phyloP scores from a whole-genome alignment of 1,139 yeast species.

The Candida frijolesensis region DNA sequence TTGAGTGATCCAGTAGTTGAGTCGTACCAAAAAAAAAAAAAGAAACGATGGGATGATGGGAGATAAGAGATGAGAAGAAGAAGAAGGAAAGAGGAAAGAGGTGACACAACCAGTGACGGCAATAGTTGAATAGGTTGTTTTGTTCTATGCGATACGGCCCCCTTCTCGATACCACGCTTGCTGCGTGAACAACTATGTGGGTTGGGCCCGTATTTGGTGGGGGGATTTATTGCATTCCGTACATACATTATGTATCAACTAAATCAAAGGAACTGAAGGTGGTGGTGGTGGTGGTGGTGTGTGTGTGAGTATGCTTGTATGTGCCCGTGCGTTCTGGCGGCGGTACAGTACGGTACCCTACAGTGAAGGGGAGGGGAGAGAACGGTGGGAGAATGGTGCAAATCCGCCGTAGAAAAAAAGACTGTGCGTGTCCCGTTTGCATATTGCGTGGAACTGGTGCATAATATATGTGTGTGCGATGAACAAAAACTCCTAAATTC shows the following conservation, averaged over 20 bases:
- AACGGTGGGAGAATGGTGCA: too few species aligned
- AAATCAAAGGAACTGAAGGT: not conserved
- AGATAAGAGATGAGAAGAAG: not conserved
- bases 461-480: not conserved
- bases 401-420: not conserved
- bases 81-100: too few species aligned
- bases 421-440: not conserved
- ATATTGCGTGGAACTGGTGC: not conserved
- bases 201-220: not conserved
- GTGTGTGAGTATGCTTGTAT: not conserved
- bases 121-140: not conserved
- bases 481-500: not conserved
- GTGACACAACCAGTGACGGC: not conserved
- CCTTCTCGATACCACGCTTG: too few species aligned
- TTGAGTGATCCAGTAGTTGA: not conserved
- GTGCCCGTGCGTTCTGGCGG: not conserved
- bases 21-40: too few species aligned
- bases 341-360: not conserved
- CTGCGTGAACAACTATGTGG: not conserved
- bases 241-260: not conserved
- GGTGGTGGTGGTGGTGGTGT: not conserved
- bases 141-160: not conserved
- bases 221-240: not conserved
- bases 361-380: not conserved
- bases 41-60: not conserved